These are phyloP conservation scores for Plectosphaerella plurivora DNA, from an alignment of 2,329 filamentous ascomycete genomes.

Conservation along the genomic window DNA sequence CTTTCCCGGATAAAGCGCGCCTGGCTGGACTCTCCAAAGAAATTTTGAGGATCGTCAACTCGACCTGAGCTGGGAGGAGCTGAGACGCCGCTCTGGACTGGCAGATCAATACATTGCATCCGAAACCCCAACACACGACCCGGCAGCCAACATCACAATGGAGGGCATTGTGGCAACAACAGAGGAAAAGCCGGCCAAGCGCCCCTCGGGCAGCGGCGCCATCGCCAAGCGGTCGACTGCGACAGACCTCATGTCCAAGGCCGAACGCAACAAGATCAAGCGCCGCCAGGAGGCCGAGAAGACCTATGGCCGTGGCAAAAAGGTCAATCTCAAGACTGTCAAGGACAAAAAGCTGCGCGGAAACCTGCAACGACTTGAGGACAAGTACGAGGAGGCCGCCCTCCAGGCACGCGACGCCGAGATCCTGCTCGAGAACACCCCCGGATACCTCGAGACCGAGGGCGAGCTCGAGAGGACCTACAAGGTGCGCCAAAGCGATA, in stretches of 20 bases:
- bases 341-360: constrained; percentile 86
- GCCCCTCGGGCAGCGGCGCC: constrained; percentile 49
- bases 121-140: neutral
- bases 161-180: constrained; percentile 27
- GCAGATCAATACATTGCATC: neutral
- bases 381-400: constrained; percentile 75
- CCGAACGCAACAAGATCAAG: constrained; percentile 46
- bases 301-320: constrained; percentile 79
- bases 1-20: neutral
- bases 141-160: constrained; percentile 20
- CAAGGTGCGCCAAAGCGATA: constrained; percentile 85
- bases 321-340: constrained; percentile 67
- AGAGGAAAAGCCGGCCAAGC: constrained; percentile 27
- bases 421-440: constrained; percentile 82
- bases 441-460: constrained; percentile 85
- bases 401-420: constrained; percentile 91
- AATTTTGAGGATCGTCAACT: neutral
- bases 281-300: constrained; percentile 61
- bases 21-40: neutral
- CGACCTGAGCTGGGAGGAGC: neutral
- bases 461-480: constrained; percentile 86
- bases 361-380: constrained; percentile 74
- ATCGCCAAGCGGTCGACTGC: constrained; percentile 36
- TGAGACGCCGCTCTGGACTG: constrained; percentile 1
- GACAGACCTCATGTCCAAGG: constrained; percentile 46